Percentiles rank a stretch among this genome's conserved stretches.
Conservation (phyloP, 1,139 yeast species). For the Suhomyces anneliseae region DNA sequence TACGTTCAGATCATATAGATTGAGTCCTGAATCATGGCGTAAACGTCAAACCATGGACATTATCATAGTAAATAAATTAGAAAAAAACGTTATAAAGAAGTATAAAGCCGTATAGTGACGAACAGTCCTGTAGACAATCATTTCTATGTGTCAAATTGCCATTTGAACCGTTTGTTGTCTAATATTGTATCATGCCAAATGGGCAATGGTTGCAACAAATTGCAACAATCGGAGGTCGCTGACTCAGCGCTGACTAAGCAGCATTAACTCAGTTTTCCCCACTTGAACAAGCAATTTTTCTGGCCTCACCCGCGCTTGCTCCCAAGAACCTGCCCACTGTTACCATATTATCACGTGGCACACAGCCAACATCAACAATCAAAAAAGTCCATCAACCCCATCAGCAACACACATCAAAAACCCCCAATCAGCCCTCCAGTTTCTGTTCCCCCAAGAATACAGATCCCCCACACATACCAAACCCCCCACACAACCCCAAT, state of each 20-base stretch:
- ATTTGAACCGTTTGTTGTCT: no score
- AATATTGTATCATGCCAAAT: conserved; percentile 38
- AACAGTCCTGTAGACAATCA: no score
- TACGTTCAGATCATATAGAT: no score
- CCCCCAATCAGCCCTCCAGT: not conserved
- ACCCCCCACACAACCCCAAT: not conserved
- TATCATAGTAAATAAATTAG: no score
- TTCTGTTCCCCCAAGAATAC: not conserved
- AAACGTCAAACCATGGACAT: no score
- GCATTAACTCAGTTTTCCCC: not conserved
- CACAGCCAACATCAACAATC: not conserved
- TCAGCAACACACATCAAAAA: not conserved
- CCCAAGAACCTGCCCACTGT: not conserved
- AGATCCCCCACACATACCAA: not conserved
- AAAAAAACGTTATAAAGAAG: no score
- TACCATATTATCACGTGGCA: not conserved
- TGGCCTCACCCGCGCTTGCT: not conserved
- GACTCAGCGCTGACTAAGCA: not conserved
- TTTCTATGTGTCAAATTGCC: no score
- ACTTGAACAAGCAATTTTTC: no score
- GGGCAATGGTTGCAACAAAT: conserved; percentile 57
- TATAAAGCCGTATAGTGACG: no score
- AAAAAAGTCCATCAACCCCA: not conserved
- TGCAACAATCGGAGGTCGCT: not conserved
- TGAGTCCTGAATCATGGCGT: no score